Base-by-base conservation (phyloP, 306 rosid genomes). In the Quercus mongolica region DNA sequence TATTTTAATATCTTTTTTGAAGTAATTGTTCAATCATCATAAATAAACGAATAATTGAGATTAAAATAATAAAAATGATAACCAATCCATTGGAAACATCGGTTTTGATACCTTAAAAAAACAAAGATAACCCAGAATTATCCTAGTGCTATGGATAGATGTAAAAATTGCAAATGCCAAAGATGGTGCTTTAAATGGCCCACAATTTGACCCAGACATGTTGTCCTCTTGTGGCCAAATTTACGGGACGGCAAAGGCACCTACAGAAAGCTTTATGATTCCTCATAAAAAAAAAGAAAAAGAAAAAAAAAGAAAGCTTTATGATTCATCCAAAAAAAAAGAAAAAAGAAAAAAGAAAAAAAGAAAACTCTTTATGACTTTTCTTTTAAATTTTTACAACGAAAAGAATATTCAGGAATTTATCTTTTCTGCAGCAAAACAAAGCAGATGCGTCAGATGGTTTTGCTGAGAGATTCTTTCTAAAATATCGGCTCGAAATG, bases 401-500 rank as follows among this genome's bases (percentile, higher is more conserved):
- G 5, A 65, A 38, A 71, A 56, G 20, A 30, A 46, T 63, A 38
- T 26, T 30, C 56, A 69, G 49, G 15, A 5, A 41, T 20, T 49
- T 71, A 71, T 61, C 67, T 38, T 21, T 25, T 5, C 31, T 18
- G 10, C 52, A 46, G 19, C 15, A 23, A 25, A 46, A 30, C 35
- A 68, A 56, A 26, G 56, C 15, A 68, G 80, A 75, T 28, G 41
- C 41, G 46, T 41, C 46, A 41, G 3, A 41, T 41, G 46, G 11
- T 41, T 51, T 10, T 10, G 54, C 54, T 49, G 17, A 77, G 52
- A 30, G 38, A 31, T 31, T 62, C 68, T 23, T 11, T 31, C 71
- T 52, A 65, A 80, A 67, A 44, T 76, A 71, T 54, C 69, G 77
- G 19, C 79, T 69, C 52, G 76, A 76, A 85, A 74, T 49, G 52